A percentile compares a stretch with the other conserved stretches of the same genome.
phyloP scores from a whole-genome alignment of 495 filamentous ascomycete species.

The Penicillium turbatum region DNA sequence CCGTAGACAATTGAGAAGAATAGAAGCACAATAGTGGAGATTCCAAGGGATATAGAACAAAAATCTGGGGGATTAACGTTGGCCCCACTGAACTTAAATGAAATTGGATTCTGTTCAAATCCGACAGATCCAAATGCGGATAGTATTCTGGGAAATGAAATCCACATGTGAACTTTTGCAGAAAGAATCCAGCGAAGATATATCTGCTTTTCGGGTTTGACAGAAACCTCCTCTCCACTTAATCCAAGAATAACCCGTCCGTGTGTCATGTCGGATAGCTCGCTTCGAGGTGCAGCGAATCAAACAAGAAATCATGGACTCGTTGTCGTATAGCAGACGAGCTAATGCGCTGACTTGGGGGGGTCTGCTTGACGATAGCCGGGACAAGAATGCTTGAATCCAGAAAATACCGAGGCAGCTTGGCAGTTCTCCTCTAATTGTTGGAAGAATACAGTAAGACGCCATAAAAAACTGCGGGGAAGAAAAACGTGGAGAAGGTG shows the following conservation, averaged over 20 bases:
- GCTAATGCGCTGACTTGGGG: not conserved
- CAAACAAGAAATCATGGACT: not conserved
- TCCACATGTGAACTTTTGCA: not conserved
- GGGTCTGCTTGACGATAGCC: slow-evolving; percentile 25
- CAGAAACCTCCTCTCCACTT: not conserved
- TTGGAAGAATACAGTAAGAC: not conserved
- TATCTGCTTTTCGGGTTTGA: not conserved
- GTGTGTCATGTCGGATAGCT: slow-evolving; percentile 1
- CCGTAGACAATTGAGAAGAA: not conserved
- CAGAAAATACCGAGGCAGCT: slow-evolving; percentile 32
- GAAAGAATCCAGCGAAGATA: not conserved
- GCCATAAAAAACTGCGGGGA: slow-evolving; percentile 24
- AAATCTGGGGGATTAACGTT: not conserved
- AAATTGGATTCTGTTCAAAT: not conserved
- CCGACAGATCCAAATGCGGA: not conserved
- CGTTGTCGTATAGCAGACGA: not conserved
- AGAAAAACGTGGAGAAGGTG: slow-evolving; percentile 23
- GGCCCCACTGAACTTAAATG: not conserved
- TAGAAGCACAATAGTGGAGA: not conserved
- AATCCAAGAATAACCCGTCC: not conserved
- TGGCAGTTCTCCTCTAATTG: slow-evolving; percentile 2
- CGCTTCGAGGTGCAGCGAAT: slow-evolving; percentile 5
- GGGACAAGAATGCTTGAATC: slow-evolving; percentile 13
- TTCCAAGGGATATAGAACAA: not conserved
- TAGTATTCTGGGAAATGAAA: not conserved